Evolutionary conservation across 139 green algal genomes (phyloP).

Genomic region (Protoeuglena noctilucae): DNA sequence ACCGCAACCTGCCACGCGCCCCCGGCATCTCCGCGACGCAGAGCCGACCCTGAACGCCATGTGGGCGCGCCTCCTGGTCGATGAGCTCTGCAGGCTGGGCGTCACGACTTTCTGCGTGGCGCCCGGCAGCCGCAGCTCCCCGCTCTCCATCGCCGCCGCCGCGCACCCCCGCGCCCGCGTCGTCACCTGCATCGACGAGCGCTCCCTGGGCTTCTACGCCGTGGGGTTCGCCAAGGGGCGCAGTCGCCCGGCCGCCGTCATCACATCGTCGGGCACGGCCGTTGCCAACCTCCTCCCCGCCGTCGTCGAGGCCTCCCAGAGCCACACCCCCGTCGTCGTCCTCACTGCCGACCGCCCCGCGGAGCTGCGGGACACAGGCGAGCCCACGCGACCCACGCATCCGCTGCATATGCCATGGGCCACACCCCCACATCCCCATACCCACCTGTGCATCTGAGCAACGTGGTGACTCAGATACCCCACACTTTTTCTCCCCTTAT

Average conservation of each 20-base stretch:
- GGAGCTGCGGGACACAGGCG: slow-evolving; percentile 78
- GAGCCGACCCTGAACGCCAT: slow-evolving; percentile 55
- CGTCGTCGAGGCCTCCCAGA: slow-evolving; percentile 71
- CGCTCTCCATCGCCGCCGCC: slow-evolving; percentile 67
- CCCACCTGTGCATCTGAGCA: too few relatives aligned
- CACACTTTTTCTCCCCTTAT: too few relatives aligned
- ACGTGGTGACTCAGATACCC: too few relatives aligned
- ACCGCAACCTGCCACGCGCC: too few relatives aligned
- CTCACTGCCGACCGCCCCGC: slow-evolving; percentile 81
- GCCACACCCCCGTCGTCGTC: slow-evolving; percentile 69
- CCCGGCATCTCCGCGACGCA: background rate
- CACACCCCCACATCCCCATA: too few relatives aligned
- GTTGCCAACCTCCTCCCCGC: slow-evolving; percentile 93
- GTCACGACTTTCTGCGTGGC: slow-evolving; percentile 79
- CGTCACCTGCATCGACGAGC: slow-evolving; percentile 84
- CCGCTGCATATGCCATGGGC: too few relatives aligned
- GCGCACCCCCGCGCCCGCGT: slow-evolving; percentile 53
- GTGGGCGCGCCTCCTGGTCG: slow-evolving; percentile 55
- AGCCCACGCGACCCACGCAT: too few relatives aligned
- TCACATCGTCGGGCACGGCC: slow-evolving; percentile 77
- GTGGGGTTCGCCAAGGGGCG: slow-evolving; percentile 49
- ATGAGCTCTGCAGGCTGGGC: slow-evolving; percentile 73
- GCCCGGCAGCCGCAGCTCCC: slow-evolving; percentile 78
- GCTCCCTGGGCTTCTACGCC: slow-evolving; percentile 89
- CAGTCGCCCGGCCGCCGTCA: slow-evolving; percentile 34